phyloP scores from a whole-genome alignment of 345 rosid genomes.

The Eucalyptus regnans region DNA sequence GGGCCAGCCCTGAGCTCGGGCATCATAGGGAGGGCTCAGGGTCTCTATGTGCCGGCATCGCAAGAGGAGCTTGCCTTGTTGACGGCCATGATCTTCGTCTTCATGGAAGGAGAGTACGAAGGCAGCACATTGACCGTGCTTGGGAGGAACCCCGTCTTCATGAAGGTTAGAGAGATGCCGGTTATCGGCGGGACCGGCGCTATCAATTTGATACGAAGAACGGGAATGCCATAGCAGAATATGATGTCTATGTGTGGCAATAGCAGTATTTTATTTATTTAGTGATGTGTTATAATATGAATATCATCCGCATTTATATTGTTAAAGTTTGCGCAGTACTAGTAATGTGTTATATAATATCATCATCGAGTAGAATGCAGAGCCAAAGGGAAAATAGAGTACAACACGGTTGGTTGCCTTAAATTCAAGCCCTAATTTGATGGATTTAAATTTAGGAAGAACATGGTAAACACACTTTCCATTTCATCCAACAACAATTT shows the following conservation, averaged over 20 bases:
- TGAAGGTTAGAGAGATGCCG: slow-evolving; percentile 8
- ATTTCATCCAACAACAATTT: background rate
- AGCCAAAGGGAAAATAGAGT: background rate
- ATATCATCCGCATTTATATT: no score
- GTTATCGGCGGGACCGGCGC: slow-evolving; percentile 3
- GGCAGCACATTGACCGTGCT: slow-evolving; percentile 5
- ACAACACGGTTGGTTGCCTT: background rate
- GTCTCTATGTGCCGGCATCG: background rate
- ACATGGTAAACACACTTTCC: background rate
- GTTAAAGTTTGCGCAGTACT: no score
- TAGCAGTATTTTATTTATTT: no score
- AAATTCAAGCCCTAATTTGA: background rate
- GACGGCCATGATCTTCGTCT: slow-evolving; percentile 6
- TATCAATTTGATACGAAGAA: no score
- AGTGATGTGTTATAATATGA: no score
- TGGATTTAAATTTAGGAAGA: background rate
- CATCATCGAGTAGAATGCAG: background rate
- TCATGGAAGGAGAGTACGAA: slow-evolving; percentile 4
- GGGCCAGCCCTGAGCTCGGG: background rate
- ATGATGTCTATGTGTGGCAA: no score
- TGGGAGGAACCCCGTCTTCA: background rate
- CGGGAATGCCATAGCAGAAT: no score
- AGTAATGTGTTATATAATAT: no score
- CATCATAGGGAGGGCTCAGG: background rate
- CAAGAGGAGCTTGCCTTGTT: background rate